These are phyloP conservation scores for Lippia alba DNA, from an alignment of 305 asterid species.

Conservation along the genomic window DNA sequence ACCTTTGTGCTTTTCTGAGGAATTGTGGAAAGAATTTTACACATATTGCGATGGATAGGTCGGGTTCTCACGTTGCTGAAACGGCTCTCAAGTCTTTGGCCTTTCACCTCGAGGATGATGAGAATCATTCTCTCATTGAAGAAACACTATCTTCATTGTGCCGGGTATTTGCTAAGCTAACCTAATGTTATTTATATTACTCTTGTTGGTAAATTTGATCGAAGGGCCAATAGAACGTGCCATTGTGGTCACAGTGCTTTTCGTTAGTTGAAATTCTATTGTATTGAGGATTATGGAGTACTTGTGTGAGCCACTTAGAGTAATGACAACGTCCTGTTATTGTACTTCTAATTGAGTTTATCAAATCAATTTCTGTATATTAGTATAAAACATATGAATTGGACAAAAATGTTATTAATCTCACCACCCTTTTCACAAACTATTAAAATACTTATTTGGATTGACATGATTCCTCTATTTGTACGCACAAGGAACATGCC, in stretches of 20 bases:
- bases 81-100: slow-evolving; percentile 87
- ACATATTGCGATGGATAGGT: slow-evolving; percentile 77
- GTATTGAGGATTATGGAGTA: not conserved
- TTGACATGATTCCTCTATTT: too few relatives aligned
- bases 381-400: too few relatives aligned
- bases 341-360: too few relatives aligned
- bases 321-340: not conserved
- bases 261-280: not conserved
- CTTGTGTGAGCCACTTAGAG: slow-evolving; percentile 1
- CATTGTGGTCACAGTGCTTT: slow-evolving; percentile 20
- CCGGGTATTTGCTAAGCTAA: slow-evolving; percentile 54
- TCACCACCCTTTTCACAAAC: too few relatives aligned
- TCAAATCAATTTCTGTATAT: too few relatives aligned
- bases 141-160: slow-evolving; percentile 64
- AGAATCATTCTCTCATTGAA: slow-evolving; percentile 59
- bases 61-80: slow-evolving; percentile 99
- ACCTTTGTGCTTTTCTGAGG: slow-evolving; percentile 73
- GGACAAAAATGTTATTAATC: too few relatives aligned
- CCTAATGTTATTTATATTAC: slow-evolving; percentile 13
- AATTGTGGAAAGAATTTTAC: slow-evolving; percentile 61
- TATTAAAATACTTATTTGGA: too few relatives aligned
- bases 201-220: not conserved
- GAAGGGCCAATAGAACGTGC: slow-evolving; percentile 4
- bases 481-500: too few relatives aligned
- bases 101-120: slow-evolving; percentile 72